Percentiles rank a stretch among this genome's conserved stretches.
Evolutionary conservation across 2,329 filamentous ascomycete species (phyloP).

Genomic region (Coleophoma cylindrospora): DNA sequence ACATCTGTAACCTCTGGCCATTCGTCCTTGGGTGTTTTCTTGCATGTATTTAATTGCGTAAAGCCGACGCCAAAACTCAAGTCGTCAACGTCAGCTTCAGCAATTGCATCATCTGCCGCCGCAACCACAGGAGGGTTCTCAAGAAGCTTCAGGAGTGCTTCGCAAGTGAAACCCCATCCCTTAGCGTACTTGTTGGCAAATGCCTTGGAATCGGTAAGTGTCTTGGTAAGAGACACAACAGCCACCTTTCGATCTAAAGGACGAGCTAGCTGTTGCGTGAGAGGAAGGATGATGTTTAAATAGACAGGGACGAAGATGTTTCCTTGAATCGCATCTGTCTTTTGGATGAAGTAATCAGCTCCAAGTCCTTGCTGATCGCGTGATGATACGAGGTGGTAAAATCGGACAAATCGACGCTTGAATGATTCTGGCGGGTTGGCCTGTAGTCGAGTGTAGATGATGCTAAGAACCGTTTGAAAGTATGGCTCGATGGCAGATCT

Average conservation of each 20-base stretch:
- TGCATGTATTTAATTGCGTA: slow-evolving; percentile 88
- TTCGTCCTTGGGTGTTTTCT: slow-evolving; percentile 67
- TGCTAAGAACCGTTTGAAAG: slow-evolving; percentile 60
- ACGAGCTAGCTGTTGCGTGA: slow-evolving; percentile 81
- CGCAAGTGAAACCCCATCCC: slow-evolving; percentile 87
- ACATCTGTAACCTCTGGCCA: slow-evolving; percentile 82
- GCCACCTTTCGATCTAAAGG: slow-evolving; percentile 91
- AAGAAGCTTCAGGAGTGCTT: slow-evolving; percentile 81
- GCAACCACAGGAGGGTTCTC: slow-evolving; percentile 74
- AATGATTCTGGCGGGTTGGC: slow-evolving; percentile 69
- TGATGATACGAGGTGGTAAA: slow-evolving; percentile 92
- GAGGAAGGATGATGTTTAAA: slow-evolving; percentile 77
- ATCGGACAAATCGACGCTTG: slow-evolving; percentile 81
- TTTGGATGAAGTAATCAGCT: slow-evolving; percentile 83
- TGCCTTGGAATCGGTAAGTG: slow-evolving; percentile 76
- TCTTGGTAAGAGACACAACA: slow-evolving; percentile 90
- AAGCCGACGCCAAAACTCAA: slow-evolving; percentile 93
- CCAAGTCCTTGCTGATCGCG: slow-evolving; percentile 67
- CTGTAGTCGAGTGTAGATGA: slow-evolving; percentile 69
- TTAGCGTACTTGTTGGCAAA: slow-evolving; percentile 81
- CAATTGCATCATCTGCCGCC: slow-evolving; percentile 68
- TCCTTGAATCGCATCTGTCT: slow-evolving; percentile 76
- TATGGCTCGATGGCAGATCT: slow-evolving; percentile 57
- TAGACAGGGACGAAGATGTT: slow-evolving; percentile 83
- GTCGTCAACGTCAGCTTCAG: slow-evolving; percentile 90